A percentile compares a stretch with the other conserved stretches of the same genome.
phyloP scores from a whole-genome alignment of 2,329 filamentous ascomycete genomes.

The Tolypocladium ophioglossoides region DNA sequence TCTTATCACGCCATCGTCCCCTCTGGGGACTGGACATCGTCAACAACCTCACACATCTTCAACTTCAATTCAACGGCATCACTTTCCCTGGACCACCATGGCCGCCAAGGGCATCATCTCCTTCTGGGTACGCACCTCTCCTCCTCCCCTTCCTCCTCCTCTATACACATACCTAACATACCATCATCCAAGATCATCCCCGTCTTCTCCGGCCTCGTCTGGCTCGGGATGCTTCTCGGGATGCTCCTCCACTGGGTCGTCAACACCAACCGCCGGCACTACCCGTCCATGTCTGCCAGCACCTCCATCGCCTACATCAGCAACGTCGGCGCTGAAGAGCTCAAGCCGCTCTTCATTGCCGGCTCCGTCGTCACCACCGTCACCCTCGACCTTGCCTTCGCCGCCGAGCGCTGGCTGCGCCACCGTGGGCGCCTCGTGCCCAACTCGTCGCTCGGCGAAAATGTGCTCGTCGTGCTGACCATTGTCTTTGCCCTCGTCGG shows the following conservation, averaged over 20 bases:
- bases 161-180: not conserved
- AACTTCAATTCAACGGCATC: not conserved
- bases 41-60: not conserved
- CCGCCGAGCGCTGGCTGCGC: constrained; percentile 74
- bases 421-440: constrained; percentile 69
- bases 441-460: constrained; percentile 56
- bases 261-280: constrained; percentile 41
- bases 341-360: constrained; percentile 71
- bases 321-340: constrained; percentile 47
- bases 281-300: constrained; percentile 45
- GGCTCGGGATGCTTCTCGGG: constrained; percentile 57
- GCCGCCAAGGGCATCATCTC: constrained; percentile 20
- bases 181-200: constrained; percentile 45
- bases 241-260: constrained; percentile 62
- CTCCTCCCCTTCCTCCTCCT: not conserved
- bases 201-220: constrained; percentile 53
- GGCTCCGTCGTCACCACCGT: constrained; percentile 63
- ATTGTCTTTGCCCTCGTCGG: constrained; percentile 65
- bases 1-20: not conserved
- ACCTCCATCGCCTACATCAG: constrained; percentile 65
- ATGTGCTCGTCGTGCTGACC: constrained; percentile 47
- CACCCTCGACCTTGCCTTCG: constrained; percentile 71
- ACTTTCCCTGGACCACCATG: constrained; percentile 11
- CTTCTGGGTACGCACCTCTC: constrained; percentile 25
- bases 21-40: too few species aligned